Percentiles rank a stretch among this genome's conserved stretches.
Evolutionary conservation across 73 alveolate genomes (phyloP).

Genomic region (Tetrahymena borealis): DNA sequence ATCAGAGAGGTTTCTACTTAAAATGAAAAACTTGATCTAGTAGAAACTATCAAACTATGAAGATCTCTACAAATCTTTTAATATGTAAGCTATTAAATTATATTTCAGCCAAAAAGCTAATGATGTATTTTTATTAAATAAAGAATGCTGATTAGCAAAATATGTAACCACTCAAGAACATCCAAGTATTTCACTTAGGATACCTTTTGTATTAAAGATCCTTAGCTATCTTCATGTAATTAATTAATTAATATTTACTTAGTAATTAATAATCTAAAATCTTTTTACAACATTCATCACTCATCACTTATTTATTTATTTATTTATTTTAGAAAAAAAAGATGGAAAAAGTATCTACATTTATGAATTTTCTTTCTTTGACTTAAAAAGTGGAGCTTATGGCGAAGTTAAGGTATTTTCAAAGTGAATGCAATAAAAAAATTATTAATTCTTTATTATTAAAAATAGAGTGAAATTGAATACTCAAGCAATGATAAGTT

Average conservation of each 20-base stretch:
- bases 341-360: background rate
- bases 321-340: background rate
- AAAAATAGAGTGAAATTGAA: background rate
- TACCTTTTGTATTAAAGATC: background rate
- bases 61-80: background rate
- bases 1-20: background rate
- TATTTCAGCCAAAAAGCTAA: background rate
- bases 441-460: background rate
- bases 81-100: background rate
- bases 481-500: background rate
- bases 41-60: background rate
- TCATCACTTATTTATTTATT: no score
- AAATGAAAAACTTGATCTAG: background rate
- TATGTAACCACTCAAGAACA: background rate
- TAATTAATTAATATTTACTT: no score
- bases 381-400: background rate
- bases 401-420: background rate
- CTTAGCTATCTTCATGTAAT: background rate
- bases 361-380: background rate
- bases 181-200: background rate
- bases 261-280: background rate
- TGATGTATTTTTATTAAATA: background rate
- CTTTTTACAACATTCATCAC: no score
- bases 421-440: background rate
- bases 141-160: background rate